These are phyloP conservation scores for Endocarpon pusillum DNA, from an alignment of 495 filamentous ascomycete species.

Conservation along the genomic window DNA sequence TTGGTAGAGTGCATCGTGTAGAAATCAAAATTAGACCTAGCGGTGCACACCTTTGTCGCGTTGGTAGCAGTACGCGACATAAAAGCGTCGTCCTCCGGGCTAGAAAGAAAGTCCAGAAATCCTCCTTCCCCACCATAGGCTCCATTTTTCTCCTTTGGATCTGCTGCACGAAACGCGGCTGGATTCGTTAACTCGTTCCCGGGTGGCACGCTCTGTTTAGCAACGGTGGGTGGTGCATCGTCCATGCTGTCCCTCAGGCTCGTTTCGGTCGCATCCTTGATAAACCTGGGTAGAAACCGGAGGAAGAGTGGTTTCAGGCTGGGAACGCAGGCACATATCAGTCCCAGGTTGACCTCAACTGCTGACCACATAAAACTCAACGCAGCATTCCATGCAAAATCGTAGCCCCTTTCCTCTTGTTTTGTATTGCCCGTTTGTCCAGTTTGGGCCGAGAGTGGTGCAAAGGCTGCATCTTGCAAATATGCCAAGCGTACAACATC, in stretches of 20 bases:
- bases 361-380: constrained; percentile 84
- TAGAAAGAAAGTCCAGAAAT: constrained; percentile 21
- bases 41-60: constrained; percentile 14
- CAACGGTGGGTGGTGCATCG: too few species aligned
- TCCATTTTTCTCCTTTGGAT: constrained; percentile 14
- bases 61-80: constrained; percentile 12
- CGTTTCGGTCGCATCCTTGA: constrained; percentile 32
- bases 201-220: not conserved
- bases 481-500: constrained; percentile 84
- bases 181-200: constrained; percentile 1
- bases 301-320: constrained; percentile 75
- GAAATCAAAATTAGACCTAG: constrained; percentile 48
- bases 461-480: constrained; percentile 52
- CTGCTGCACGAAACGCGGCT: not conserved
- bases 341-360: constrained; percentile 77
- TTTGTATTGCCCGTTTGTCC: constrained; percentile 4
- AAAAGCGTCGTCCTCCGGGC: constrained; percentile 12
- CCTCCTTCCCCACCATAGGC: constrained; percentile 2
- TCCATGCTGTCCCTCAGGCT: not conserved
- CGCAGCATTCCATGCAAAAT: constrained; percentile 48
- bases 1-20: constrained; percentile 64
- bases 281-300: constrained; percentile 53
- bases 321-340: constrained; percentile 76
- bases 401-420: not conserved
- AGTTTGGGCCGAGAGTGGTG: constrained; percentile 15